Evolutionary conservation across 2,329 filamentous ascomycete species (phyloP), one percentile per base, ranked within the genome.

Genomic region (Chaetomium olivaceum): DNA sequence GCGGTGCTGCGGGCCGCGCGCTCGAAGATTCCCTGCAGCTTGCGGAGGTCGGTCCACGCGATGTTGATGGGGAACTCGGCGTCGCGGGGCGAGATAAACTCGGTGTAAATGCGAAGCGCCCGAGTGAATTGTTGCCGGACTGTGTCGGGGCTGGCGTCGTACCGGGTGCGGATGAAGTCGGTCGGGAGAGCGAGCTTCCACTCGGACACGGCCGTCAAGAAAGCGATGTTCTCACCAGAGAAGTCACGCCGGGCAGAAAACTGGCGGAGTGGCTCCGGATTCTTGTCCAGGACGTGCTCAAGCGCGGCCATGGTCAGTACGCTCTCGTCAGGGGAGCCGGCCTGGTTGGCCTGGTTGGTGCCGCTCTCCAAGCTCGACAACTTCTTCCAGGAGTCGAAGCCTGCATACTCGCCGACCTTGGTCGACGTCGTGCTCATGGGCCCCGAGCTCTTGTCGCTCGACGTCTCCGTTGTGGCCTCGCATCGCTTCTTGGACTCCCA

Each of bases 171-270:
- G 0, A 71, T 58, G 1, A 69, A 70, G 12, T 67, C 46, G 1
- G 51, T 48, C 0, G 77, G 75, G 55, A 77, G 74, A 1, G 74
- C 76, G 3, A 73, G 71, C 73, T 85, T 87, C 85, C 86, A 90
- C 64, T 82, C 80, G 2, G 81, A 78, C 9, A 89, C 82, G 50
- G 80, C 78, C 9, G 82, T 84, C 5, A 91, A 76, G 74, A 91
- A 91, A 56, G 87, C 83, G 69, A 91, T 87, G 72, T 91, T 91
- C 74, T 91, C 89, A 16, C 87, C 88, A 0, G 88, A 90, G 72
- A 91, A 90, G 70, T 91, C 89, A 43, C 83, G 81, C 0, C 85
- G 79, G 0, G 88, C 87, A 0, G 89, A 88, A 73, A 89, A 91
- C 61, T 86, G 77, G 63, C 88, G 85, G 0, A 91, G 80, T 0